Evolutionary conservation across 31 red algal species (phyloP).

Genomic region (Endocladia muricata): DNA sequence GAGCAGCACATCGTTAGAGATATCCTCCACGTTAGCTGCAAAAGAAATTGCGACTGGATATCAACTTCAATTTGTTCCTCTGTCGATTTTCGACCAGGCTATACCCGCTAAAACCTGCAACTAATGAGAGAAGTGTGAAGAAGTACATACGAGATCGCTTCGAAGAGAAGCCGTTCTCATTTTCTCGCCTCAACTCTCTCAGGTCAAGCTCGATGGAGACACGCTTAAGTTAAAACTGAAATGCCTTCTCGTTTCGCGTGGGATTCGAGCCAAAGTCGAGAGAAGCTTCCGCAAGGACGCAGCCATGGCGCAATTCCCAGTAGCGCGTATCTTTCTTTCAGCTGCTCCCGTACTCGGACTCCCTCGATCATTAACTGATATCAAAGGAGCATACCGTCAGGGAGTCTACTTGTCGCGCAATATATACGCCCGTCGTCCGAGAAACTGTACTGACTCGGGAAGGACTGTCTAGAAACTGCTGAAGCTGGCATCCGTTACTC

Average conservation of each 20-base stretch:
- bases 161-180: slow-evolving; percentile 10
- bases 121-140: background rate
- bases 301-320: slow-evolving; percentile 6
- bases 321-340: background rate
- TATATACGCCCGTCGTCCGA: slow-evolving; percentile 22
- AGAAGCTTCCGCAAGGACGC: background rate
- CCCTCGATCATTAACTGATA: background rate
- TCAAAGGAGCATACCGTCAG: no score
- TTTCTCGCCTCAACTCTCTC: slow-evolving; percentile 19
- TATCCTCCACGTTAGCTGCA: background rate
- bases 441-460: background rate
- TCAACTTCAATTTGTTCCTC: slow-evolving; percentile 5
- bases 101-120: slow-evolving; percentile 15
- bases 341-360: background rate
- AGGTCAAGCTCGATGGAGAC: background rate
- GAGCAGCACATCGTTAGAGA: slow-evolving; percentile 7
- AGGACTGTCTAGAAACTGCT: slow-evolving; percentile 27
- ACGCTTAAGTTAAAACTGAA: slow-evolving; percentile 1
- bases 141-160: no score
- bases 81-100: slow-evolving; percentile 31
- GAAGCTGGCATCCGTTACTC: slow-evolving; percentile 11
- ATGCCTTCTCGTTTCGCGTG: slow-evolving; percentile 5
- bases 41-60: slow-evolving; percentile 10
- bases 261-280: slow-evolving; percentile 18
- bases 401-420: background rate